Evolutionary conservation across 495 filamentous ascomycete genomes (phyloP), one percentile per base, ranked within the genome.

Genomic region (Parachaetomium inaequale): DNA sequence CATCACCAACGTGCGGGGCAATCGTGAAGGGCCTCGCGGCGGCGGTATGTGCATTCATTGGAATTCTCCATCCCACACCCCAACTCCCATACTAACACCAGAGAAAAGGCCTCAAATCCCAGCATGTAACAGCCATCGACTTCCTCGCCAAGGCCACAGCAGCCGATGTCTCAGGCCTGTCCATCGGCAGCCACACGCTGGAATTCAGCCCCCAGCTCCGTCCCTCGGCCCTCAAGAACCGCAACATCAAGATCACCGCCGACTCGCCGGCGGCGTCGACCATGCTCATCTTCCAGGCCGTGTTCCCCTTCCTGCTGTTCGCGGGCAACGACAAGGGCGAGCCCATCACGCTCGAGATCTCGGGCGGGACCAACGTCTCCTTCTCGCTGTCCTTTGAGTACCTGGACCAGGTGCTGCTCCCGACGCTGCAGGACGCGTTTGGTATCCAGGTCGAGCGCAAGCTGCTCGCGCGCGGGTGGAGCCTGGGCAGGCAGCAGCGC

Each of bases 321-420:
- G 79, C 84, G 1, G 78, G 78, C 32, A 76, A 70, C 46, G 73
- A 71, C 5, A 63, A 55, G 31, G 68, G 67, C 15, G 70, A 76
- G 2, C 79, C 77, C 1, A 75, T 86, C 34, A 76, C 75, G 19
- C 68, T 93, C 4, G 82, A 79, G 17, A 85, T 96, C 19, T 81
- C 80, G 3, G 92, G 92, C 19, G 91, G 91, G 17, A 94, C 91
- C 2, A 93, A 95, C 68, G 83, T 87, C 3, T 82, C 84, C 2
- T 86, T 79, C 59, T 88, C 89, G 0, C 86, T 85, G 29, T 90
- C 86, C 4, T 88, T 82, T 74, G 91, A 95, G 67, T 95, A 95
- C 68, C 70, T 91, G 0, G 72, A 82, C 42, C 89, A 93, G 66
- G 90, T 95, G 0, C 76, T 96, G 12, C 72, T 88, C 4, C 92